Percentiles rank a stretch among this genome's conserved stretches.
Conservation (phyloP, 2,329 filamentous ascomycete genomes). For the Fusarium decemcellulare region DNA sequence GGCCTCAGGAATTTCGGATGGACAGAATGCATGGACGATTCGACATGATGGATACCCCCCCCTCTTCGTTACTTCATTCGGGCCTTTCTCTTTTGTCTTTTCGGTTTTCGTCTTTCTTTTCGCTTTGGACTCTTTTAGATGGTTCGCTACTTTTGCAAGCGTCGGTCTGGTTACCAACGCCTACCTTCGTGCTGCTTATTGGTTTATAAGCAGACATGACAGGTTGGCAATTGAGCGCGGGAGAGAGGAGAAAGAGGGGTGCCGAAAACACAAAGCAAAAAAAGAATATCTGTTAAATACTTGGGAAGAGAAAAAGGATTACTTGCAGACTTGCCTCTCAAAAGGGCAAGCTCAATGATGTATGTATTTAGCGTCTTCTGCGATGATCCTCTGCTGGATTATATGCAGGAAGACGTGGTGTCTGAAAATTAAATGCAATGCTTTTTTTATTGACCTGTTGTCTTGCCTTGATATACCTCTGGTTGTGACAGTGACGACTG, state of each 20-base stretch:
- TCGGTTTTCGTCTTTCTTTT: slow-evolving; percentile 34
- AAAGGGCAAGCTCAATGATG: background rate
- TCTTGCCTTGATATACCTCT: no score
- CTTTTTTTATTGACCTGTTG: no score
- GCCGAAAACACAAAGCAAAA: slow-evolving; percentile 28
- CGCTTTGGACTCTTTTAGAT: slow-evolving; percentile 39
- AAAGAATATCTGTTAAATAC: slow-evolving; percentile 19
- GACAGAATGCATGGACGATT: slow-evolving; percentile 62
- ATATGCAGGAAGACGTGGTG: no score
- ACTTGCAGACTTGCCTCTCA: no score
- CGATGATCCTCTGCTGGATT: no score
- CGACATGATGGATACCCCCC: slow-evolving; percentile 60
- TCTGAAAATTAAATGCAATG: no score
- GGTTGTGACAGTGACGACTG: no score
- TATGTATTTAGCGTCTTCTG: background rate
- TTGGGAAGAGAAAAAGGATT: slow-evolving; percentile 33
- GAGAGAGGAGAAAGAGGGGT: slow-evolving; percentile 23
- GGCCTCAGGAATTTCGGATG: slow-evolving; percentile 52
- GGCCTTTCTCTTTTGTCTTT: slow-evolving; percentile 38
- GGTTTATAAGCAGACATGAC: slow-evolving; percentile 11
- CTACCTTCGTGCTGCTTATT: background rate
- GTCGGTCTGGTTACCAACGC: slow-evolving; percentile 47
- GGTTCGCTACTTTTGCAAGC: slow-evolving; percentile 24
- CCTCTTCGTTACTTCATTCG: slow-evolving; percentile 47
- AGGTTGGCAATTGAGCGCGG: slow-evolving; percentile 24